Evolutionary conservation across 306 rosid species (phyloP).

Genomic region (Pyrus bretschneideri): DNA sequence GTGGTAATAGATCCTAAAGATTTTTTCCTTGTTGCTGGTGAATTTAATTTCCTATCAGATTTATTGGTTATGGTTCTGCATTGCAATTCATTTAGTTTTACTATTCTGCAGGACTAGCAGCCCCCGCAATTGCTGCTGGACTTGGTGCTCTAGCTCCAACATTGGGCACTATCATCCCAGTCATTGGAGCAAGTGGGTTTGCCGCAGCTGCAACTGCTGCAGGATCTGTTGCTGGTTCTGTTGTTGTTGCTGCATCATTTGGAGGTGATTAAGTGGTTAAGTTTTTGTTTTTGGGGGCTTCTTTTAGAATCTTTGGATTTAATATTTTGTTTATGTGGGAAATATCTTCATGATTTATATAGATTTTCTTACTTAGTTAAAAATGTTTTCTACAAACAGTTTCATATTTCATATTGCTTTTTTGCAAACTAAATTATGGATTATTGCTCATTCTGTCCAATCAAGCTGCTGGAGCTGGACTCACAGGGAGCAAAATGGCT

Average conservation of each 20-base stretch:
- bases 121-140: slow-evolving; percentile 97
- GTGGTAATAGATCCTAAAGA: slow-evolving; percentile 51
- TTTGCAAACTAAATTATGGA: not conserved
- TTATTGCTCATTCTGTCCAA: slow-evolving; percentile 8
- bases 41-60: slow-evolving; percentile 10
- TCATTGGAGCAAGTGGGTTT: slow-evolving; percentile 87
- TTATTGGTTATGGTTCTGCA: slow-evolving; percentile 8
- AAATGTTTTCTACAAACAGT: not conserved
- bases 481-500: slow-evolving; percentile 59
- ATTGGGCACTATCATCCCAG: slow-evolving; percentile 80
- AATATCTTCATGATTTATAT: not conserved
- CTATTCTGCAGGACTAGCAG: slow-evolving; percentile 73
- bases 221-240: slow-evolving; percentile 89
- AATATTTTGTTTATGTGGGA: slow-evolving; percentile 9
- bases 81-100: slow-evolving; percentile 4
- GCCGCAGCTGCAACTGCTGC: slow-evolving; percentile 95
- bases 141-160: slow-evolving; percentile 90
- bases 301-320: not conserved
- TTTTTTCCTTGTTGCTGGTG: not conserved
- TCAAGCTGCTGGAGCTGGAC: slow-evolving; percentile 63
- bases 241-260: slow-evolving; percentile 96
- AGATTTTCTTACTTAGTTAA: not conserved
- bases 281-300: not conserved
- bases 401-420: not conserved
- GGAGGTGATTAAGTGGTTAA: slow-evolving; percentile 52